phyloP scores from a whole-genome alignment of 2,329 filamentous ascomycete genomes.

The Aspergillus neoniger region DNA sequence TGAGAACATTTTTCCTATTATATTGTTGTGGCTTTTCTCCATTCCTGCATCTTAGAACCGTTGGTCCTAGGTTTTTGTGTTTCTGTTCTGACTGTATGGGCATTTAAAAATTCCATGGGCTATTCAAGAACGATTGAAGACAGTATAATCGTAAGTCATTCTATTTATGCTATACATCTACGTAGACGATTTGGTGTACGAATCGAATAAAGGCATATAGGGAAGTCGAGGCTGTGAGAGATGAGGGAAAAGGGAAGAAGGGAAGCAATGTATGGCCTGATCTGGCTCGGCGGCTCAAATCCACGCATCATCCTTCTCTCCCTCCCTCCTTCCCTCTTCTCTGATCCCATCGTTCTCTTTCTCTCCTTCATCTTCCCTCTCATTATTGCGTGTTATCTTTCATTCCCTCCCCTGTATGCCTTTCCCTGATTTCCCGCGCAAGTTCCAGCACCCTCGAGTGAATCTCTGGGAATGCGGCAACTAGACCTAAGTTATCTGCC shows the following conservation, averaged over 20 bases:
- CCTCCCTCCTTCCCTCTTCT: neutral
- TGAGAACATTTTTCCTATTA: slow-evolving; percentile 17
- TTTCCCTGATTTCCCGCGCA: neutral
- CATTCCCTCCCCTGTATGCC: neutral
- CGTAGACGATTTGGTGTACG: too few relatives aligned
- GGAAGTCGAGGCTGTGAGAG: too few relatives aligned
- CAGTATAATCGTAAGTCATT: neutral
- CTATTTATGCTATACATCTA: neutral
- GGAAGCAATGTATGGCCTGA: too few relatives aligned
- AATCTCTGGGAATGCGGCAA: slow-evolving; percentile 9
- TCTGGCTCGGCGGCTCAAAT: too few relatives aligned
- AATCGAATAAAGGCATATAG: too few relatives aligned
- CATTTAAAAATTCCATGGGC: slow-evolving; percentile 9
- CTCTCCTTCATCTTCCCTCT: neutral
- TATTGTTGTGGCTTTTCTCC: slow-evolving; percentile 21
- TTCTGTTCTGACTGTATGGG: slow-evolving; percentile 16
- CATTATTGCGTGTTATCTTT: neutral
- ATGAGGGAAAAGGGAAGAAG: too few relatives aligned
- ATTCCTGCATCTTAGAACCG: slow-evolving; percentile 15
- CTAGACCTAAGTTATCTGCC: slow-evolving; percentile 11
- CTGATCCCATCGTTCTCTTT: neutral
- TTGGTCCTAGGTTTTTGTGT: neutral
- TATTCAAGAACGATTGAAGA: neutral
- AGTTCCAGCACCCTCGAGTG: slow-evolving; percentile 8
- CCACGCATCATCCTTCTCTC: neutral